These are phyloP conservation scores for Pouteria glomerata DNA, from an alignment of 148 eudicot genomes.

Conservation along the genomic window DNA sequence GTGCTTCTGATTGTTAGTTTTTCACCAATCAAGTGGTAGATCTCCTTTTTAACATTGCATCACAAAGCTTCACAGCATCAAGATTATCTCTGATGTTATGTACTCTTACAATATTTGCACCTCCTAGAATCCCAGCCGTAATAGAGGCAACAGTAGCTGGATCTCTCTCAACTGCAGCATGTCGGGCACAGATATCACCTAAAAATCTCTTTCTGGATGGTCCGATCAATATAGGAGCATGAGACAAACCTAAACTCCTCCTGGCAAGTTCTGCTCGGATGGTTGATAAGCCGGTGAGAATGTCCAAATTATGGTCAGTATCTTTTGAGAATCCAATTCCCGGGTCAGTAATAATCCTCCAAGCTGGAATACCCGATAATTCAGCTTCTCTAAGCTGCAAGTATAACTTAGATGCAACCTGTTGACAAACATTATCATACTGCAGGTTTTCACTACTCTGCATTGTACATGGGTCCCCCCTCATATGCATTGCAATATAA, in stretches of 20 bases:
- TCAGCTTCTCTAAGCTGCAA: slow-evolving; percentile 52
- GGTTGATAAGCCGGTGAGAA: slow-evolving; percentile 44
- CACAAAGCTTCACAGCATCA: slow-evolving; percentile 77
- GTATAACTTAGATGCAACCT: slow-evolving; percentile 60
- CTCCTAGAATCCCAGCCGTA: slow-evolving; percentile 64
- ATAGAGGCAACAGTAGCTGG: slow-evolving; percentile 70
- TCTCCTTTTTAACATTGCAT: slow-evolving; percentile 56
- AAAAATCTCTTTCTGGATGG: slow-evolving; percentile 87
- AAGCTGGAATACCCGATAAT: slow-evolving; percentile 68
- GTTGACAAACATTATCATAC: slow-evolving; percentile 57
- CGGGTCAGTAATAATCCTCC: slow-evolving; percentile 80
- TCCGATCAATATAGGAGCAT: slow-evolving; percentile 69
- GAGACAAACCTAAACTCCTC: slow-evolving; percentile 63
- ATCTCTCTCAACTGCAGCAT: slow-evolving; percentile 60
- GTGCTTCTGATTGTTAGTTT: not conserved
- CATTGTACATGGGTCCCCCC: slow-evolving; percentile 89
- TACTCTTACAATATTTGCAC: slow-evolving; percentile 86
- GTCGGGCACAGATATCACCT: slow-evolving; percentile 60
- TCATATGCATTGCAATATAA: slow-evolving; percentile 88
- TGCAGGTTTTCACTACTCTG: slow-evolving; percentile 58
- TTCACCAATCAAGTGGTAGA: slow-evolving; percentile 4
- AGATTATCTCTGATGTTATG: slow-evolving; percentile 66
- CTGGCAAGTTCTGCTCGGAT: slow-evolving; percentile 59
- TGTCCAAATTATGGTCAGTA: slow-evolving; percentile 66
- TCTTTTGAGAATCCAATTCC: slow-evolving; percentile 92